A percentile compares a stretch with the other conserved stretches of the same genome.
These are phyloP conservation scores for Daldinia loculata DNA, from an alignment of 495 filamentous ascomycete species.

Conservation along the genomic window DNA sequence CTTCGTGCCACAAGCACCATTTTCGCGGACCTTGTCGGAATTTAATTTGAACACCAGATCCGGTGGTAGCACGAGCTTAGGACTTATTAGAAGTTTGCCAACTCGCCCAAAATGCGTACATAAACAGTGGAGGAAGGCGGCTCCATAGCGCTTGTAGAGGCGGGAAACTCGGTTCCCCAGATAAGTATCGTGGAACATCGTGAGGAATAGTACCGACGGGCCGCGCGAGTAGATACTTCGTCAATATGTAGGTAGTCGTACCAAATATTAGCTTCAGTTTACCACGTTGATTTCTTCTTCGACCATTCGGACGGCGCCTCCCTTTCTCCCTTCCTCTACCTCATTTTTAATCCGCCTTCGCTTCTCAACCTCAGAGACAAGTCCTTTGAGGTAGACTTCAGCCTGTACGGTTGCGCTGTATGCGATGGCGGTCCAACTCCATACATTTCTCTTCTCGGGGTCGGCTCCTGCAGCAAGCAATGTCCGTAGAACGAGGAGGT, in stretches of 20 bases:
- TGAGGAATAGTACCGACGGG: neutral
- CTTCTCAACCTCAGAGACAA: slow-evolving; percentile 66
- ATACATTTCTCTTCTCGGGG: slow-evolving; percentile 69
- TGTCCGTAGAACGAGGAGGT: slow-evolving; percentile 75
- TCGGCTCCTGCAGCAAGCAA: slow-evolving; percentile 74
- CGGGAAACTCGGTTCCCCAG: neutral
- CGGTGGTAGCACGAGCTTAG: neutral
- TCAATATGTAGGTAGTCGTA: neutral
- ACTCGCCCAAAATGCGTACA: neutral
- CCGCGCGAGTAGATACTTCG: neutral
- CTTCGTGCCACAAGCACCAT: neutral
- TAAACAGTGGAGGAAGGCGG: neutral
- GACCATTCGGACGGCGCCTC: slow-evolving; percentile 48
- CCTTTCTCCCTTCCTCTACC: slow-evolving; percentile 46
- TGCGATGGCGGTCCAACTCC: slow-evolving; percentile 74
- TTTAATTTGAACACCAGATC: neutral
- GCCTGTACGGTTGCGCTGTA: slow-evolving; percentile 78
- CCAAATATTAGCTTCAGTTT: slow-evolving; percentile 12
- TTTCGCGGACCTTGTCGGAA: neutral
- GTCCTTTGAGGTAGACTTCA: slow-evolving; percentile 75
- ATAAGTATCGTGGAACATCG: neutral
- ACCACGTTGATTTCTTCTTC: slow-evolving; percentile 35
- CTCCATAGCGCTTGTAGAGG: neutral
- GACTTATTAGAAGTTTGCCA: neutral
- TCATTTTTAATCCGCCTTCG: slow-evolving; percentile 45